These are phyloP conservation scores for Mucor sp. DNA, from an alignment of 371 early-diverging fungal species.

Conservation along the genomic window DNA sequence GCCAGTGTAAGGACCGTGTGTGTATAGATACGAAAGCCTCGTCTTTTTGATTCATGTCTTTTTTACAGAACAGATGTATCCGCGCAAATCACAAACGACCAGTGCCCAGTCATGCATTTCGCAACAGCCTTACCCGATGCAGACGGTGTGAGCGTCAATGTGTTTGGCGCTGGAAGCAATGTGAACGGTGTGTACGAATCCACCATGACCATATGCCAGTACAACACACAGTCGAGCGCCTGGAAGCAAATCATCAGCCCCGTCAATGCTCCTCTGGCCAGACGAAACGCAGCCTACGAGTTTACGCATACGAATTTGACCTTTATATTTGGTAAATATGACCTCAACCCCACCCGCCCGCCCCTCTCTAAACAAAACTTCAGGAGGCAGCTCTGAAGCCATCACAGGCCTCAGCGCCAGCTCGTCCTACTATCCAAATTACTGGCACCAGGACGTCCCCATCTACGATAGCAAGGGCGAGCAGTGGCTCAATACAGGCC, in stretches of 20 bases:
- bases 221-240: conserved; percentile 4
- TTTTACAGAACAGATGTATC: conserved; percentile 6
- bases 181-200: conserved; percentile 15
- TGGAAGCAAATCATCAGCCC: conserved; percentile 13
- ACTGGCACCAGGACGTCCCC: conserved; percentile 24
- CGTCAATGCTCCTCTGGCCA: conserved; percentile 11
- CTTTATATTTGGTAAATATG: conserved; percentile 16
- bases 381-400: conserved; percentile 29
- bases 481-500: conserved; percentile 9
- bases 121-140: conserved; percentile 14
- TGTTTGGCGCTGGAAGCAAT: conserved; percentile 27
- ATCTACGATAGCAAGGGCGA: conserved; percentile 11
- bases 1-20: conserved; percentile 18
- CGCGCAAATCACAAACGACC: conserved; percentile 3
- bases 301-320: conserved; percentile 11
- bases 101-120: conserved; percentile 30
- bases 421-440: conserved; percentile 6
- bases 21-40: not conserved
- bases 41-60: not conserved
- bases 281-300: conserved; percentile 27
- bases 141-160: conserved; percentile 21
- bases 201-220: conserved; percentile 22
- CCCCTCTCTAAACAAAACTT: too few relatives aligned
- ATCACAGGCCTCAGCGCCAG: conserved; percentile 14
- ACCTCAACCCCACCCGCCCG: too few relatives aligned